A percentile compares a stretch with the other conserved stretches of the same genome.
phyloP scores from a whole-genome alignment of 163 green algal species.

The Scenedesmus sp. region DNA sequence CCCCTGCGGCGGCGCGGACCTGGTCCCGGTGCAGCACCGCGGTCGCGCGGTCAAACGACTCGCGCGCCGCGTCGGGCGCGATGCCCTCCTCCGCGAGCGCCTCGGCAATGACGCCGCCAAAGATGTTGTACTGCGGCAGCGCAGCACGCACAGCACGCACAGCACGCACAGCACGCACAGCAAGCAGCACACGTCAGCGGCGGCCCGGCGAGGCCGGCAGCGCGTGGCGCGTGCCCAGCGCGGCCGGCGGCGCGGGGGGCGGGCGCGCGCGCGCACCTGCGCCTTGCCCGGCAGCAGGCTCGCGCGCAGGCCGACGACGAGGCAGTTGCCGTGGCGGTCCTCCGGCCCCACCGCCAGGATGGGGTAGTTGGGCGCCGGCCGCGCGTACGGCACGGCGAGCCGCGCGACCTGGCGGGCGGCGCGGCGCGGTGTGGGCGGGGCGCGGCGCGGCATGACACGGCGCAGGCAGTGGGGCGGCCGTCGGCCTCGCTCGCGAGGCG shows the following conservation, averaged over 20 bases:
- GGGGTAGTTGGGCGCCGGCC: conserved; percentile 3
- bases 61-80: neutral
- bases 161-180: too few relatives aligned
- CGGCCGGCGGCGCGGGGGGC: neutral
- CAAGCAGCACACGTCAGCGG: too few relatives aligned
- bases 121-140: conserved; percentile 43
- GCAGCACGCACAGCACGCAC: too few relatives aligned
- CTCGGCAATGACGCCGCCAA: conserved; percentile 24
- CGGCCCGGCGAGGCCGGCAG: too few relatives aligned
- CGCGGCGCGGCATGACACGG: too few relatives aligned
- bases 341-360: conserved; percentile 37
- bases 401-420: too few relatives aligned
- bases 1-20: neutral
- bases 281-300: conserved; percentile 1
- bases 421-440: too few relatives aligned
- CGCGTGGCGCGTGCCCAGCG: too few relatives aligned
- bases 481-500: too few relatives aligned
- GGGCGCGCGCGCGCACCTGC: conserved; percentile 12
- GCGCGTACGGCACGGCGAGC: neutral
- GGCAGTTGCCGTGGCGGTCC: conserved; percentile 24
- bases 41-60: conserved; percentile 33
- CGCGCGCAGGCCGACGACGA: conserved; percentile 19
- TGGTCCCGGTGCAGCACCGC: neutral
- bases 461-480: neutral
- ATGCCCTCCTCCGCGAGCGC: conserved; percentile 37